Conservation (phyloP, 805 yeast species). For the Candida peoriensis region DNA sequence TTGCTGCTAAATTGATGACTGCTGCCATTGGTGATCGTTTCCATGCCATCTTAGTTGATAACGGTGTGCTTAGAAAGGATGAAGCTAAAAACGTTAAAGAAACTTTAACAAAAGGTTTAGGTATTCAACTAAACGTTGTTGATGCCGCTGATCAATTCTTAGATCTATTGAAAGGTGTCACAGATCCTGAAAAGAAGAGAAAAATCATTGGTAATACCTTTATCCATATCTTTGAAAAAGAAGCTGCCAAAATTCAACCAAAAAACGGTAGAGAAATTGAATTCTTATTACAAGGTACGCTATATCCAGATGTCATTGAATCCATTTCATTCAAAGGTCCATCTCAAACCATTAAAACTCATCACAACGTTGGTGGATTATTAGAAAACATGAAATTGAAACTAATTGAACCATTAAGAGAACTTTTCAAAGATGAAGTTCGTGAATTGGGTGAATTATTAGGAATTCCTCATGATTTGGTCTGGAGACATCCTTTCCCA, state of each 20-base stretch:
- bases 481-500: slow-evolving; percentile 99
- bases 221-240: slow-evolving; percentile 94
- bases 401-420: slow-evolving; percentile 97
- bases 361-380: slow-evolving; percentile 98
- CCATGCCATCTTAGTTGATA: slow-evolving; percentile 97
- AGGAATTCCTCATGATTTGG: slow-evolving; percentile 94
- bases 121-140: slow-evolving; percentile 89
- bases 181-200: slow-evolving; percentile 98
- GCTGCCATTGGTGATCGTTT: slow-evolving; percentile 98
- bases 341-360: slow-evolving; percentile 98
- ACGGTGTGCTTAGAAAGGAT: slow-evolving; percentile 94
- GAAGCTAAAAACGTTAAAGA: slow-evolving; percentile 87
- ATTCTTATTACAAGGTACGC: slow-evolving; percentile 91
- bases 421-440: slow-evolving; percentile 97
- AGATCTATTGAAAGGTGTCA: slow-evolving; percentile 81
- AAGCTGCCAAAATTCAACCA: slow-evolving; percentile 88
- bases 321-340: slow-evolving; percentile 99
- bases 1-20: slow-evolving; percentile 96
- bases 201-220: slow-evolving; percentile 98
- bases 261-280: slow-evolving; percentile 86
- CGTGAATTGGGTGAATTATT: slow-evolving; percentile 91
- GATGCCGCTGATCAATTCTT: slow-evolving; percentile 92
- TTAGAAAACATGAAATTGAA: slow-evolving; percentile 97
- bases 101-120: slow-evolving; percentile 88
- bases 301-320: slow-evolving; percentile 98